These are phyloP conservation scores for Saccharomyces paradoxus DNA, from an alignment of 805 yeast genomes.

Conservation along the genomic window DNA sequence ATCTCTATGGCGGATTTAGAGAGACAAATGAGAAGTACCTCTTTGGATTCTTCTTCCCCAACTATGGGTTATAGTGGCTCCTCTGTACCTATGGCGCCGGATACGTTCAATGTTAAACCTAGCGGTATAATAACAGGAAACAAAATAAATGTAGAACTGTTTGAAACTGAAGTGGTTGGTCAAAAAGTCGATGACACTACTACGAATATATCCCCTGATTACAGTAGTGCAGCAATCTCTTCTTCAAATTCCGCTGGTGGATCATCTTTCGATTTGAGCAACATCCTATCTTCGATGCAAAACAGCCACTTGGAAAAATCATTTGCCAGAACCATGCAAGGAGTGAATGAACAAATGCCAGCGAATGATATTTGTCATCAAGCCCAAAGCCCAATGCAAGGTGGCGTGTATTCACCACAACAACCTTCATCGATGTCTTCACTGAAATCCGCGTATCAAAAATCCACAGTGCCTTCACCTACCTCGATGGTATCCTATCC, in stretches of 20 bases:
- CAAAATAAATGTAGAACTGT: not conserved
- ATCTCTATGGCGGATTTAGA: slow-evolving; percentile 14
- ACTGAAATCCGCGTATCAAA: not conserved
- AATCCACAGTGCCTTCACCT: not conserved
- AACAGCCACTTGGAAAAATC: not conserved
- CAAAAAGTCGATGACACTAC: not conserved
- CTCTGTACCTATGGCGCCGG: slow-evolving; percentile 27
- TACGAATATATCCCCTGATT: not conserved
- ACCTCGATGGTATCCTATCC: not conserved
- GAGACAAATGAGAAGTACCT: slow-evolving; percentile 1
- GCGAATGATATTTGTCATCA: not conserved
- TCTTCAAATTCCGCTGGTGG: not conserved
- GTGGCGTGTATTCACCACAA: not conserved
- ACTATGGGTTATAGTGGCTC: slow-evolving; percentile 28
- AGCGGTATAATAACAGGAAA: slow-evolving; percentile 5
- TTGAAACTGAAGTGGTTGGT: not conserved
- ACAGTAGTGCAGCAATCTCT: not conserved
- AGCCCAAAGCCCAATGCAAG: not conserved
- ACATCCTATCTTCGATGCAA: not conserved
- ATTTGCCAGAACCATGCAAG: not conserved
- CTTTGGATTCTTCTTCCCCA: not conserved
- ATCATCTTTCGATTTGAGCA: not conserved
- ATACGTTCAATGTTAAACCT: slow-evolving; percentile 21
- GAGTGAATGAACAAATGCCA: not conserved
- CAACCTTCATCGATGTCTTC: not conserved